Percentiles rank a stretch among this genome's conserved stretches.
Evolutionary conservation across 441 rosid species (phyloP).

Genomic region (Erodium texanum): DNA sequence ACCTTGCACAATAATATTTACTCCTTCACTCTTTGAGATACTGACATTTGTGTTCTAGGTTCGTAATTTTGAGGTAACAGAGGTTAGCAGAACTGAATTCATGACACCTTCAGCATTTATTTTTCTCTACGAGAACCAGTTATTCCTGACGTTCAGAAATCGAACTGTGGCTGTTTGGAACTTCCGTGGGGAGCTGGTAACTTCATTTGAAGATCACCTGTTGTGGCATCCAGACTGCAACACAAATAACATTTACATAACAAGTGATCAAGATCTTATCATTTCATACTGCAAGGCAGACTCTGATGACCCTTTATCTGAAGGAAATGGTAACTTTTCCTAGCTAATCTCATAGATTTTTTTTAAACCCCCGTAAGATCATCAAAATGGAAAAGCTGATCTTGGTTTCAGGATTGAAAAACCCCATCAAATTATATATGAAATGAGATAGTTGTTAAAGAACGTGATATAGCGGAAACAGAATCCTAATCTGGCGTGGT

Average conservation of each 20-base stretch:
- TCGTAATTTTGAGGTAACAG: conserved; percentile 51
- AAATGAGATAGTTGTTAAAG: no score
- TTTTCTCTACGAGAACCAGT: conserved; percentile 66
- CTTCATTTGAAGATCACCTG: conserved; percentile 81
- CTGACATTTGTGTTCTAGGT: conserved; percentile 40
- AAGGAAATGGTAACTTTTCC: conserved; percentile 58
- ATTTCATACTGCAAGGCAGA: conserved; percentile 96
- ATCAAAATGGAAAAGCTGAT: no score
- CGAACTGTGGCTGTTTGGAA: conserved; percentile 89
- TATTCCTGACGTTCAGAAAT: conserved; percentile 68
- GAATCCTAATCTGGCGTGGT: no score
- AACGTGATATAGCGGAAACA: no score
- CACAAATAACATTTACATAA: conserved; percentile 84
- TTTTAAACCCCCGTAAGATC: background rate
- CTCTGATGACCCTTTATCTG: conserved; percentile 57
- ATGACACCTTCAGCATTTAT: conserved; percentile 80
- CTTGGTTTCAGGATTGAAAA: no score
- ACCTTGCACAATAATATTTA: no score
- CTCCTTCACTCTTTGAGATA: no score
- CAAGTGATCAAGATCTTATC: conserved; percentile 90
- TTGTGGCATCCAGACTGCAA: conserved; percentile 93
- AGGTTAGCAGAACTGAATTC: conserved; percentile 52
- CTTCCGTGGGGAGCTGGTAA: conserved; percentile 75
- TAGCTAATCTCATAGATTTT: background rate
- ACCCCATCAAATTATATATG: no score